Evolutionary conservation across 768 basidiomycete genomes (phyloP), one percentile per base, ranked within the genome.

Genomic region (Artomyces pyxidatus): DNA sequence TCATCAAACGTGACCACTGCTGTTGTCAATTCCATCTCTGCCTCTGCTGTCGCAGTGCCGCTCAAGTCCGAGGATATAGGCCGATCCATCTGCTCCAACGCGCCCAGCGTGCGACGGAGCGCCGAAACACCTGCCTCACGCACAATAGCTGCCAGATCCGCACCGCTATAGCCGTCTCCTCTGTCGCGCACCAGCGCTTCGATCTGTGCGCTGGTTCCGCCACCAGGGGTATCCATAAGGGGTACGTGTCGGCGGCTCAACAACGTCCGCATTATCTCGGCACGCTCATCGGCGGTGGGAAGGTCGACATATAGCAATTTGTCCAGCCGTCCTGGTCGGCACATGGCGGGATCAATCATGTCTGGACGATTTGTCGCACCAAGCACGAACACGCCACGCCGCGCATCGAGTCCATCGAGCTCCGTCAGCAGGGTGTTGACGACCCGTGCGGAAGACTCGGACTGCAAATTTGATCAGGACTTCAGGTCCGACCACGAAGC

Each of bases 331-430:
- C 94, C 93, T 0, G 94, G 94, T n/a, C 93, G 86, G 46, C 91
- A 89, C 92, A 95, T 94, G 6, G 94, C 93, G 1, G 93, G 94
- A 61, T 97, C 93, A 51, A 96, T 93, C 83, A 95, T 95, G 68
- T 97, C 92, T 1, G 93, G 93, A 11, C 93, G 75, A 65, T 95
- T 97, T 26, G 92, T 96, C 7, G 94, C 94, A 0, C 87, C 93
- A 50, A 96, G 90, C 37, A 97, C 92, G 59, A 92, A 94, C 50
- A 96, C 90, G 35, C 78, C 76, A 65, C 88, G 90, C 28, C 91
- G 80, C 2, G 80, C 72, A 52, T 93, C 89, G 22, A 97, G 82
- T 0, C 93, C 93, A 55, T 96, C 93, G 19, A 97, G 81, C 63
- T 96, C 93, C 6, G 93, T 94, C 5, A 96, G 75, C 6, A 97